These are phyloP conservation scores for Sugiyamaella paludigena DNA, from an alignment of 1,139 yeast genomes.

Conservation along the genomic window DNA sequence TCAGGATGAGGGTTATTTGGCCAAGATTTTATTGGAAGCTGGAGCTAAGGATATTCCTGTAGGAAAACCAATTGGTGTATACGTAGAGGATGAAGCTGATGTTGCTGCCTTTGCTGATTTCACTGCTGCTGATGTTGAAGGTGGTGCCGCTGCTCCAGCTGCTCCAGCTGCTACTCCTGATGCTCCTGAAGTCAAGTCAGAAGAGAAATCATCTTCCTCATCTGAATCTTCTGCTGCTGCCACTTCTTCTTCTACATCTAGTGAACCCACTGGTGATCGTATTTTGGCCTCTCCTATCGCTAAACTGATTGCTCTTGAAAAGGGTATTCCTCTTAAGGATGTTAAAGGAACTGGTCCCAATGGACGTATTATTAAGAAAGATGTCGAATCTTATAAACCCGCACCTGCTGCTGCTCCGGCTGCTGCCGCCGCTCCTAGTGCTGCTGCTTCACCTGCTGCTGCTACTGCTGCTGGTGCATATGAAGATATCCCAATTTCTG, in stretches of 20 bases:
- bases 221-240: slow-evolving; percentile 30
- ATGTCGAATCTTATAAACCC: slow-evolving; percentile 65
- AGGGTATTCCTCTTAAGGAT: slow-evolving; percentile 82
- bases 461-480: slow-evolving; percentile 56
- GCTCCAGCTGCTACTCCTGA: slow-evolving; percentile 37
- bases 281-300: slow-evolving; percentile 95
- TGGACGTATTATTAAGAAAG: slow-evolving; percentile 90
- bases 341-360: slow-evolving; percentile 91
- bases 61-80: slow-evolving; percentile 94
- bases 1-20: slow-evolving; percentile 96
- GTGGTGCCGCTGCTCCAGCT: slow-evolving; percentile 46
- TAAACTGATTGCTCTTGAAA: slow-evolving; percentile 87
- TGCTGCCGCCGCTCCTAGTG: slow-evolving; percentile 40
- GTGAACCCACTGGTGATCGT: slow-evolving; percentile 52
- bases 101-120: slow-evolving; percentile 86
- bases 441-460: slow-evolving; percentile 48
- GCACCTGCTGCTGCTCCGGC: slow-evolving; percentile 43
- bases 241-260: slow-evolving; percentile 36
- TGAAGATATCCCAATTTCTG: slow-evolving; percentile 81
- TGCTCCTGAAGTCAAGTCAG: slow-evolving; percentile 25
- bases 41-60: slow-evolving; percentile 91
- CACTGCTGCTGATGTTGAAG: slow-evolving; percentile 81
- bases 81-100: slow-evolving; percentile 81
- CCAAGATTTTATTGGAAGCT: slow-evolving; percentile 81
- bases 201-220: slow-evolving; percentile 27